Conservation (phyloP, 352 stramenopile species). For the Peronosclerospora sorghi region DNA sequence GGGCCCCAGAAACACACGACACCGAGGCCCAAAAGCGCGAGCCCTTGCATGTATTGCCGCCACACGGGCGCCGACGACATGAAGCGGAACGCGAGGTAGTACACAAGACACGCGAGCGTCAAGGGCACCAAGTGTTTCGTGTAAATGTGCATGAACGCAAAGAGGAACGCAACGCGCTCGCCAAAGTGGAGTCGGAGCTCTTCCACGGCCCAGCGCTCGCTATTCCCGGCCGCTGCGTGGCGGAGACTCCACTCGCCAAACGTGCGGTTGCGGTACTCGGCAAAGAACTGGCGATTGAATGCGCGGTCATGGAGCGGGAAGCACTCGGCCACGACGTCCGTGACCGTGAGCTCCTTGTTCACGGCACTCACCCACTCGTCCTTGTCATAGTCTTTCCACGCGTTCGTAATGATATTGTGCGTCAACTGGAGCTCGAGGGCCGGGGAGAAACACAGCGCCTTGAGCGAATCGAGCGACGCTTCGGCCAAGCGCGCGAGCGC, state of each 20-base stretch:
- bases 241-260: conserved; percentile 60
- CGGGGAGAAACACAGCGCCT: conserved; percentile 78
- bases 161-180: conserved; percentile 81
- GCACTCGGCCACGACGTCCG: conserved; percentile 65
- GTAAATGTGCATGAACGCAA: conserved; percentile 87
- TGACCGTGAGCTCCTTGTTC: conserved; percentile 71
- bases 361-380: conserved; percentile 81
- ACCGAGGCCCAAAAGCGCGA: conserved; percentile 54
- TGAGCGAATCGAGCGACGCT: conserved; percentile 67
- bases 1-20: conserved; percentile 76
- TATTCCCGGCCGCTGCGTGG: conserved; percentile 65
- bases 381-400: conserved; percentile 79
- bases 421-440: conserved; percentile 78
- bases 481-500: conserved; percentile 55
- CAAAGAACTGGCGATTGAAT: conserved; percentile 84
- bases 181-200: conserved; percentile 81
- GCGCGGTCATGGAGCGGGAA: conserved; percentile 77
- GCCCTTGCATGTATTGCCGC: conserved; percentile 60
- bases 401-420: conserved; percentile 85
- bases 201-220: conserved; percentile 77
- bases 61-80: conserved; percentile 37
- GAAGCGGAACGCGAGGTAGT: conserved; percentile 73
- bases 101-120: conserved; percentile 47
- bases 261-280: conserved; percentile 77
- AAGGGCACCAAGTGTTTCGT: conserved; percentile 77